Percentiles rank a stretch among this genome's conserved stretches.
phyloP scores from a whole-genome alignment of 208 protist genomes.

The Polymyxa betae region DNA sequence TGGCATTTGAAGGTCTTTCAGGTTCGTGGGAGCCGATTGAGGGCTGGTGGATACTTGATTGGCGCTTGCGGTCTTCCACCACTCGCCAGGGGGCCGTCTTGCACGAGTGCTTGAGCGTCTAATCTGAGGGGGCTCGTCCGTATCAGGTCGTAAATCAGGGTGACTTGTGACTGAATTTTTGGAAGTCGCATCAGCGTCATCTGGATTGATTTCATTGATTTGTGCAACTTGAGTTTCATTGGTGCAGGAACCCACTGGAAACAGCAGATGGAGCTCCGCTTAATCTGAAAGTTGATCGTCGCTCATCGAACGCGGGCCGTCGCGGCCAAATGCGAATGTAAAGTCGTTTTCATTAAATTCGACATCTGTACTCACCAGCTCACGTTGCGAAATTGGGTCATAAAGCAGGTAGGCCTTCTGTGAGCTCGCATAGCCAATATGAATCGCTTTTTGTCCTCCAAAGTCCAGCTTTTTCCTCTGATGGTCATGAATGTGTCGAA shows the following conservation, averaged over 20 bases:
- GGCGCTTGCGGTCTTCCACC: not conserved
- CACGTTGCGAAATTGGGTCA: not conserved
- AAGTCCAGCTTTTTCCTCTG: not conserved
- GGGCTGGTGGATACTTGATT: too few species aligned
- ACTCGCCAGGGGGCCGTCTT: not conserved
- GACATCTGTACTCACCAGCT: not conserved
- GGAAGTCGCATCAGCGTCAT: not conserved
- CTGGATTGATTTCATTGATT: not conserved
- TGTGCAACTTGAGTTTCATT: not conserved
- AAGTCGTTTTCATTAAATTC: not conserved
- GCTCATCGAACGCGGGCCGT: not conserved
- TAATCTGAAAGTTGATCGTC: not conserved
- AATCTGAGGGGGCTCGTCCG: not conserved
- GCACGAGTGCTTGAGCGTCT: not conserved
- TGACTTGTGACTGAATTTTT: not conserved
- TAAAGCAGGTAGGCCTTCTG: not conserved
- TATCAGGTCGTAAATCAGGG: too few species aligned
- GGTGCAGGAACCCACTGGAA: not conserved
- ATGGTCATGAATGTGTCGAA: not conserved
- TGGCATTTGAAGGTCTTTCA: not conserved
- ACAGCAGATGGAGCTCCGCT: not conserved
- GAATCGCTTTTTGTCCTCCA: not conserved
- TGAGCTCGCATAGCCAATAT: not conserved
- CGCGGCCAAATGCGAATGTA: not conserved
- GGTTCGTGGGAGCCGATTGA: too few species aligned